A percentile compares a stretch with the other conserved stretches of the same genome.
Conservation (phyloP, 495 filamentous ascomycete species). For the Neurospora discreta region DNA sequence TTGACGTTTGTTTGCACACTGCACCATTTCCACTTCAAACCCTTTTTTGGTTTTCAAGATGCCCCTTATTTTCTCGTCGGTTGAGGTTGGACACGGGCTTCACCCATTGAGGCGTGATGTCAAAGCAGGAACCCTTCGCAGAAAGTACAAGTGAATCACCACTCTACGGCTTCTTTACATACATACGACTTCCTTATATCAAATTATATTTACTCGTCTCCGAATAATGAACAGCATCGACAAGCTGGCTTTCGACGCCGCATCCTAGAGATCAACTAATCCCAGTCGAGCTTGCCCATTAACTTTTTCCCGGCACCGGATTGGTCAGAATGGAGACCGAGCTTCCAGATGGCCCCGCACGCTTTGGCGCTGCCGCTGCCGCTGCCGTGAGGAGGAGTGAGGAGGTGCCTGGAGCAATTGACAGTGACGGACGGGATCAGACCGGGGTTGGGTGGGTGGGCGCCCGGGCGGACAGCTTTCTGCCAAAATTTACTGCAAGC, state of each 20-base stretch:
- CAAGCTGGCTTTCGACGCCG: background rate
- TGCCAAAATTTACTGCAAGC: background rate
- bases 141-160: background rate
- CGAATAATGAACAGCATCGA: background rate
- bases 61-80: background rate
- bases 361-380: background rate
- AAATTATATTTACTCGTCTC: background rate
- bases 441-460: background rate
- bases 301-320: background rate
- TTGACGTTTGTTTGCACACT: background rate
- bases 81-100: background rate
- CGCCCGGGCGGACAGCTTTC: background rate
- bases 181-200: background rate
- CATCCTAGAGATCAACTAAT: background rate
- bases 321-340: background rate
- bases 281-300: background rate
- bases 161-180: background rate
- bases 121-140: background rate
- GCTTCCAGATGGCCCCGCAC: background rate
- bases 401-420: background rate
- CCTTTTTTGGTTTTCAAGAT: background rate
- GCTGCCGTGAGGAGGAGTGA: background rate
- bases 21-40: background rate
- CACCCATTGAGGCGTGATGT: background rate
- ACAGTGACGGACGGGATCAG: background rate